A percentile compares a stretch with the other conserved stretches of the same genome.
Conservation (phyloP, 2,329 filamentous ascomycete genomes). For the Arachnopeziza araneosa region DNA sequence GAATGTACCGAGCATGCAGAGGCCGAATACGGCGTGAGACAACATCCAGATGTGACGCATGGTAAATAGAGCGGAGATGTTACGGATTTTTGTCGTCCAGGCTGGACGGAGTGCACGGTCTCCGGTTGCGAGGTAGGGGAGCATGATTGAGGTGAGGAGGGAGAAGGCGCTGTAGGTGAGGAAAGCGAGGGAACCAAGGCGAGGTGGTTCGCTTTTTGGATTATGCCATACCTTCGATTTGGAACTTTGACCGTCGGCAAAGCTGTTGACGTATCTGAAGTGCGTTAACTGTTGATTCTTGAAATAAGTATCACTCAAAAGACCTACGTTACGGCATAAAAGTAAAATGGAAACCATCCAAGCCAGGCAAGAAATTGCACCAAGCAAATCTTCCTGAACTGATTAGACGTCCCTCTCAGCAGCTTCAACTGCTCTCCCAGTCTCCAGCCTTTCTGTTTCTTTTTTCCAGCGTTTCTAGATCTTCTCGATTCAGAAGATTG, state of each 20-base stretch:
- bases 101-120: background rate
- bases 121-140: background rate
- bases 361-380: background rate
- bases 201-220: background rate
- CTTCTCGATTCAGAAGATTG: no score
- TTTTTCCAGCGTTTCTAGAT: background rate
- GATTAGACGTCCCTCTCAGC: background rate
- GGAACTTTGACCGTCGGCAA: background rate
- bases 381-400: background rate
- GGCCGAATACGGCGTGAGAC: background rate
- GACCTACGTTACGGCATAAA: background rate
- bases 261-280: background rate
- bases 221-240: no score
- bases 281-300: background rate
- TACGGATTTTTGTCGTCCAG: background rate
- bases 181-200: background rate
- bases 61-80: background rate
- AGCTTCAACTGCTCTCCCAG: background rate
- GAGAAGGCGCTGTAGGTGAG: background rate
- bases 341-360: background rate
- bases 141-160: background rate
- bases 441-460: background rate
- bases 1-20: background rate
- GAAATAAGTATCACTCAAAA: background rate
- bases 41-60: background rate